Percentiles rank a stretch among this genome's conserved stretches.
Evolutionary conservation across 345 rosid species (phyloP).

Genomic region (Boechera divaricarpa): DNA sequence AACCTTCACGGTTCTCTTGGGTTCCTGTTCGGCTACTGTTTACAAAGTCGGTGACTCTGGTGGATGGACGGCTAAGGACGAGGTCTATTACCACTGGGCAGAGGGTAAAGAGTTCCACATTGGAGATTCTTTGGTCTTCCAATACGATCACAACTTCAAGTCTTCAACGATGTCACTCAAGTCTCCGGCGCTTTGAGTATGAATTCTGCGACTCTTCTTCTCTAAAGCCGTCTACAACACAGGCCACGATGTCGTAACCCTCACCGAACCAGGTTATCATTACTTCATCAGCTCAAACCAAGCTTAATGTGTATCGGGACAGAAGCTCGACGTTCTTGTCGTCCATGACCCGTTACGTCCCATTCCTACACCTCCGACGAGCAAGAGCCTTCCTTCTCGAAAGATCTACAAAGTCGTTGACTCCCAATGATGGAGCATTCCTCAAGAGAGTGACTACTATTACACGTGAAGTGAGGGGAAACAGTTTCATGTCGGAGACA

Average conservation of each 20-base stretch:
- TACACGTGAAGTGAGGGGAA: background rate
- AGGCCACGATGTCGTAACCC: background rate
- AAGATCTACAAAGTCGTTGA: background rate
- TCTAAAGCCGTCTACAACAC: constrained; percentile 3
- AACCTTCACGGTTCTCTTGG: background rate
- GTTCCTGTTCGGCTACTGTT: background rate
- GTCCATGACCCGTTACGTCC: no score
- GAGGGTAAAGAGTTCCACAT: constrained; percentile 6
- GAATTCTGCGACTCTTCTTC: constrained; percentile 1
- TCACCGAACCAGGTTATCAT: constrained; percentile 6
- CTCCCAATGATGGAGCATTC: background rate
- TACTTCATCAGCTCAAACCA: constrained; percentile 13
- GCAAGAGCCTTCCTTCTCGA: background rate
- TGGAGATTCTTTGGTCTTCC: constrained; percentile 2
- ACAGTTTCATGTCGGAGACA: constrained; percentile 5
- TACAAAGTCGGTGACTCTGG: constrained; percentile 14
- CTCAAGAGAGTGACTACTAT: background rate
- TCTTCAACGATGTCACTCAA: background rate
- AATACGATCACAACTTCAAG: background rate
- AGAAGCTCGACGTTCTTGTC: background rate
- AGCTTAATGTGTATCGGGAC: background rate
- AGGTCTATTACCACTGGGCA: background rate
- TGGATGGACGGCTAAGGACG: background rate
- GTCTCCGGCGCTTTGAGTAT: background rate
- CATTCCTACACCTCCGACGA: background rate